These are phyloP conservation scores for Umbelopsis isabellina DNA, from an alignment of 192 early-diverging fungal species.

Conservation along the genomic window DNA sequence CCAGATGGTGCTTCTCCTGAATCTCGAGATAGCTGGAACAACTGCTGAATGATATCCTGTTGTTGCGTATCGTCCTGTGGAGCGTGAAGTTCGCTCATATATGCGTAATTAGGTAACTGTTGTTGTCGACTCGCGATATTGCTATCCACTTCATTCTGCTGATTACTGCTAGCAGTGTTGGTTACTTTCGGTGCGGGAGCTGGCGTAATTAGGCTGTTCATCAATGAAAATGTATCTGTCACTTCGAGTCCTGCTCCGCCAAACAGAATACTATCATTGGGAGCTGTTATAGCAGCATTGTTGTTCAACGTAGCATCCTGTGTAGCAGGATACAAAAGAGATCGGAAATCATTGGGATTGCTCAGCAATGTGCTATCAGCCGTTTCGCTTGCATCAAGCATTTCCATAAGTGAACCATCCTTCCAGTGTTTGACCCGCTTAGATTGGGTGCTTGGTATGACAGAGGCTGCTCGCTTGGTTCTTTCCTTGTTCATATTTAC, in stretches of 20 bases:
- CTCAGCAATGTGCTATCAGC: background rate
- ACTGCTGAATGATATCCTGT: conserved; percentile 18
- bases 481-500: background rate
- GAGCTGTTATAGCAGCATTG: background rate
- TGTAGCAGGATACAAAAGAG: background rate
- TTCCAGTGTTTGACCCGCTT: background rate
- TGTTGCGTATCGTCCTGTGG: background rate
- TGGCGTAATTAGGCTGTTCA: background rate
- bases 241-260: background rate
- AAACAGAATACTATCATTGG: background rate
- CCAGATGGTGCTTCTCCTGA: background rate
- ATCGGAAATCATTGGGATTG: background rate
- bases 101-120: background rate
- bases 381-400: conserved; percentile 4
- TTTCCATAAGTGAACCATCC: background rate
- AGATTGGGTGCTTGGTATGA: background rate
- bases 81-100: conserved; percentile 16
- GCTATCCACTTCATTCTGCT: too few species aligned
- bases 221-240: background rate
- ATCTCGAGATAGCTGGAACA: background rate
- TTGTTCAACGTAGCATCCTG: background rate
- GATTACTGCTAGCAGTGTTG: background rate
- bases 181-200: background rate
- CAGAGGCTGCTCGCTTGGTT: background rate
- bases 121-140: background rate